Percentiles rank a stretch among this genome's conserved stretches.
phyloP scores from a whole-genome alignment of 495 filamentous ascomycete genomes.

The Neurospora sp. region DNA sequence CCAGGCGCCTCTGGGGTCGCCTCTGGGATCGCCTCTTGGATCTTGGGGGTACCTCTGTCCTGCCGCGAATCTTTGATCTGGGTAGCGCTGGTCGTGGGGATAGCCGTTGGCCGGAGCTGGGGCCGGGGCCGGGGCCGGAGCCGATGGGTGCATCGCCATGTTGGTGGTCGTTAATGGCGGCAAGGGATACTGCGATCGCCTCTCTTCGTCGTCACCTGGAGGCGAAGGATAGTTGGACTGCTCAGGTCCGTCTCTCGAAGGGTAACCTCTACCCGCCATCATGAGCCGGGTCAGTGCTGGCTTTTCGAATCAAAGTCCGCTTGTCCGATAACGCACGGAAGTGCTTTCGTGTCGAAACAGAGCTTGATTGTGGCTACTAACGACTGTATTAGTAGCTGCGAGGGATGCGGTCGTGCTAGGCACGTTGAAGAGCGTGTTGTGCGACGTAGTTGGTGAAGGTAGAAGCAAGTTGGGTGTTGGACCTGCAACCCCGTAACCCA shows the following conservation, averaged over 20 bases:
- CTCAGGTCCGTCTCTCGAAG: slow-evolving; percentile 25
- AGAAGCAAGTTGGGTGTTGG: not conserved
- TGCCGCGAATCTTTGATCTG: not conserved
- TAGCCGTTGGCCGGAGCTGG: slow-evolving; percentile 9
- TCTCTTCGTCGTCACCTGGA: slow-evolving; percentile 36
- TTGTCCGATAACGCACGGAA: not conserved
- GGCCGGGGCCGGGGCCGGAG: not conserved
- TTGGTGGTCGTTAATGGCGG: not conserved
- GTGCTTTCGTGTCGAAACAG: not conserved
- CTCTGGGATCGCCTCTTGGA: not conserved
- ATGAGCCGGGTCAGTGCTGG: not conserved
- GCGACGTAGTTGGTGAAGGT: not conserved
- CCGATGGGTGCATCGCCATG: not conserved
- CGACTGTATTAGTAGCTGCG: not conserved
- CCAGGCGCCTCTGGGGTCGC: not conserved
- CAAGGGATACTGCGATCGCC: not conserved
- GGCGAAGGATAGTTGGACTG: slow-evolving; percentile 39
- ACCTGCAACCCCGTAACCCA: not conserved
- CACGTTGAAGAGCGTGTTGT: not conserved
- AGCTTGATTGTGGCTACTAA: not conserved
- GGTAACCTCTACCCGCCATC: slow-evolving; percentile 20
- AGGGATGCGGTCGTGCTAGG: not conserved
- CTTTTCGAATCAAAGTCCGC: not conserved
- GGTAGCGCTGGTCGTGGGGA: slow-evolving; percentile 14
- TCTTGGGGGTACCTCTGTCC: slow-evolving; percentile 7